A percentile compares a stretch with the other conserved stretches of the same genome.
These are phyloP conservation scores for Trametes polyzona DNA, from an alignment of 1,284 basidiomycete genomes.

Conservation along the genomic window DNA sequence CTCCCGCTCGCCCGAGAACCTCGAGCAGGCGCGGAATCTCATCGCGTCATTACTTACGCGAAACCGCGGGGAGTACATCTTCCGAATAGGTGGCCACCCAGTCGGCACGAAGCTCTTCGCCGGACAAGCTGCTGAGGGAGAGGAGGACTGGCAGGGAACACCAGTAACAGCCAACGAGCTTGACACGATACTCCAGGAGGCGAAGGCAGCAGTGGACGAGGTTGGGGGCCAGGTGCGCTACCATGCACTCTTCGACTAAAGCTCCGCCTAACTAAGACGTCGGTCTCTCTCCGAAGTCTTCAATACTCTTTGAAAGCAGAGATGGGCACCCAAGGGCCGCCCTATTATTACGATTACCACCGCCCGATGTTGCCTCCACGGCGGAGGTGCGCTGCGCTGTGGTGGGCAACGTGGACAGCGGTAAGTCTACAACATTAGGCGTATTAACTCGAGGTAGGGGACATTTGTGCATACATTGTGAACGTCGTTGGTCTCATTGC, in stretches of 20 bases:
- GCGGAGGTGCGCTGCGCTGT: slow-evolving; percentile 95
- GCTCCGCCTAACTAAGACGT: not conserved
- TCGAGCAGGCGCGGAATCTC: slow-evolving; percentile 61
- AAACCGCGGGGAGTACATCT: slow-evolving; percentile 68
- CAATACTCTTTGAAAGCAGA: slow-evolving; percentile 53
- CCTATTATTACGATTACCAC: slow-evolving; percentile 71
- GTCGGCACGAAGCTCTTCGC: slow-evolving; percentile 56
- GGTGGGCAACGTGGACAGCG: slow-evolving; percentile 93
- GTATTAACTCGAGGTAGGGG: slow-evolving; percentile 74
- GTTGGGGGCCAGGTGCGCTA: slow-evolving; percentile 70
- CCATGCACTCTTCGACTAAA: not conserved
- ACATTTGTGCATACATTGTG: slow-evolving; percentile 19
- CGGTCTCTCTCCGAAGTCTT: slow-evolving; percentile 47
- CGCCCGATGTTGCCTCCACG: slow-evolving; percentile 68
- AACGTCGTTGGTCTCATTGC: too few species aligned
- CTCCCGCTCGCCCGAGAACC: slow-evolving; percentile 45
- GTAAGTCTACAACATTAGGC: slow-evolving; percentile 93
- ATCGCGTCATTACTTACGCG: slow-evolving; percentile 69
- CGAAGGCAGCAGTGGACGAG: slow-evolving; percentile 62
- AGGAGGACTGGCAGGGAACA: slow-evolving; percentile 58
- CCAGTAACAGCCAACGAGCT: slow-evolving; percentile 55
- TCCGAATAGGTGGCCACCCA: slow-evolving; percentile 70
- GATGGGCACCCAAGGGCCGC: slow-evolving; percentile 55
- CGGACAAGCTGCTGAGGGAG: slow-evolving; percentile 49
- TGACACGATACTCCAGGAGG: slow-evolving; percentile 45